Percentiles rank a stretch among this genome's conserved stretches.
Conservation (phyloP, 75 land plant species). For the Selaginella tamariscina region DNA sequence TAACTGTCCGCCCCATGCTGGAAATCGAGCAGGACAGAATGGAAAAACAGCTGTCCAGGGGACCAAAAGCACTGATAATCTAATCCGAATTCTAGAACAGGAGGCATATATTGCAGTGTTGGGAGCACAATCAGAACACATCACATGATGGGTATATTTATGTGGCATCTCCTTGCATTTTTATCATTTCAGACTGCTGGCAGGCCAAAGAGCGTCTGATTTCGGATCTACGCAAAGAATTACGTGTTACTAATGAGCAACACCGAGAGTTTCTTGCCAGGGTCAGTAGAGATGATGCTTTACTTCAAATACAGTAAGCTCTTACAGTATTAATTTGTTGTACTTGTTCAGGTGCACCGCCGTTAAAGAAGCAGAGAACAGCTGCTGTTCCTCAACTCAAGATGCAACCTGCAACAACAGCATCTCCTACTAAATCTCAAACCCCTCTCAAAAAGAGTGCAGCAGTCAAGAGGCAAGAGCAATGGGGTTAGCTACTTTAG, state of each 20-base stretch:
- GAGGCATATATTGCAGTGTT: constrained; percentile 84
- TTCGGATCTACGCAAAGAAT: constrained; percentile 73
- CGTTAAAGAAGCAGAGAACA: constrained; percentile 56
- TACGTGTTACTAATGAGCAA: constrained; percentile 79
- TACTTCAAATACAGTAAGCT: constrained; percentile 48
- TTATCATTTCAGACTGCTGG: not conserved
- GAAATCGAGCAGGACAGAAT: constrained; percentile 51
- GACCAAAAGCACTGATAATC: constrained; percentile 33
- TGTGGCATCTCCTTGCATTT: too few species aligned
- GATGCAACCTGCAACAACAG: not conserved
- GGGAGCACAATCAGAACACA: constrained; percentile 91
- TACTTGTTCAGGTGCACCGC: not conserved
- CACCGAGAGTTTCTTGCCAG: constrained; percentile 69
- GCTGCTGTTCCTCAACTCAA: constrained; percentile 22
- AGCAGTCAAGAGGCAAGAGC: constrained; percentile 1
- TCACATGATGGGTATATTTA: too few species aligned
- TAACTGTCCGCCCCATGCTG: constrained; percentile 35
- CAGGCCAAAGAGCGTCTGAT: constrained; percentile 82
- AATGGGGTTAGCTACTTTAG: not conserved
- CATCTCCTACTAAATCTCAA: not conserved
- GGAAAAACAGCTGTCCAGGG: constrained; percentile 23
- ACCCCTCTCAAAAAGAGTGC: not conserved
- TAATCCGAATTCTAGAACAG: constrained; percentile 55
- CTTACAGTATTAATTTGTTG: not conserved
- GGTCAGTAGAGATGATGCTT: constrained; percentile 64